These are phyloP conservation scores for Myotisia sp. DNA, from an alignment of 2,329 filamentous ascomycete genomes.

Conservation along the genomic window DNA sequence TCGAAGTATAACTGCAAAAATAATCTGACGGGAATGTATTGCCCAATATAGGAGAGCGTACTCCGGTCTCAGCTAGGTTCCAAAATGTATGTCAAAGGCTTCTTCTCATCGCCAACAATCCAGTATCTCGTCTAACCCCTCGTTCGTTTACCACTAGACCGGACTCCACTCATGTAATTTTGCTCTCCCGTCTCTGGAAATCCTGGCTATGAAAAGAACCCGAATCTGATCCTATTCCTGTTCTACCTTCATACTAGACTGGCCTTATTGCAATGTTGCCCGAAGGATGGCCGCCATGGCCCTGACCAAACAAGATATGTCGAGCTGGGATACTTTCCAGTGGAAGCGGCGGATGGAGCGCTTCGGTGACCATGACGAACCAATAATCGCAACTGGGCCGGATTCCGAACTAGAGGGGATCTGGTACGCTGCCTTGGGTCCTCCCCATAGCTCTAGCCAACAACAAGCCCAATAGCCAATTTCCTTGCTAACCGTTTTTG, in stretches of 20 bases:
- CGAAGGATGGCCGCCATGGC: conserved; percentile 53
- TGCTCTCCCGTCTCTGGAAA: conserved; percentile 12
- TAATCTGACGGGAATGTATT: too few relatives aligned
- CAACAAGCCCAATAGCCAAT: too few relatives aligned
- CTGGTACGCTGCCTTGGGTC: too few relatives aligned
- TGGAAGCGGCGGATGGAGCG: conserved; percentile 67
- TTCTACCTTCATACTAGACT: conserved; percentile 35
- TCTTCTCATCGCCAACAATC: neutral
- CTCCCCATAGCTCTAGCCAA: too few relatives aligned
- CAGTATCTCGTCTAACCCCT: neutral
- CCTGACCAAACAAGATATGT: conserved; percentile 38
- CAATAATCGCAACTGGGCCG: conserved; percentile 54
- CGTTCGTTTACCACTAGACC: conserved; percentile 22
- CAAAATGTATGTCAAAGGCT: conserved; percentile 44
- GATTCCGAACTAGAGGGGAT: conserved; percentile 59
- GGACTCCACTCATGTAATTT: conserved; percentile 35
- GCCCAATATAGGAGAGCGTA: conserved; percentile 49
- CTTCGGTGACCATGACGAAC: conserved; percentile 57
- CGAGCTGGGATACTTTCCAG: conserved; percentile 43
- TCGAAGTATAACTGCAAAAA: too few relatives aligned
- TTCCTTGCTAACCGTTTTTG: too few relatives aligned
- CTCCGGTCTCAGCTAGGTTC: conserved; percentile 77
- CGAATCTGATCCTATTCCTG: conserved; percentile 4
- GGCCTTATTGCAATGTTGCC: conserved; percentile 80
- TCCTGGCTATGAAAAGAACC: conserved; percentile 1